Conservation (phyloP, 2,329 filamentous ascomycete genomes). For the Botrytis byssoidea region DNA sequence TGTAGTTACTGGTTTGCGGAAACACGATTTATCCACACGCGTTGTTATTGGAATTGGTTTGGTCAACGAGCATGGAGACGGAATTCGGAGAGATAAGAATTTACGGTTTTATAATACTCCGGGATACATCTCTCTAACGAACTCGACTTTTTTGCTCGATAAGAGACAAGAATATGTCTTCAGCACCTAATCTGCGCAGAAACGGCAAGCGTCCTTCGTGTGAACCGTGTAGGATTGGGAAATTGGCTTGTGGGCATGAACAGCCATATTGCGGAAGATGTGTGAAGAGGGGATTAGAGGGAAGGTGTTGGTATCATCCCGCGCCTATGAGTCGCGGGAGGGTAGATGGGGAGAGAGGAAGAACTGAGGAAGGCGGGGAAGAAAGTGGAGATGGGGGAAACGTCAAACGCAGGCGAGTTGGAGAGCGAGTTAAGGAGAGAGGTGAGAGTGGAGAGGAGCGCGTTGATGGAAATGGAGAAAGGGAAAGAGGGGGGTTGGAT, state of each 20-base stretch:
- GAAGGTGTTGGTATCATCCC: conserved; percentile 16
- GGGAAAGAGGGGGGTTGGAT: background rate
- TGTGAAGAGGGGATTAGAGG: conserved; percentile 22
- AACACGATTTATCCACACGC: background rate
- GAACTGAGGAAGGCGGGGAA: background rate
- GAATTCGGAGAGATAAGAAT: no score
- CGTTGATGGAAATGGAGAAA: background rate
- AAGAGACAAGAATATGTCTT: background rate
- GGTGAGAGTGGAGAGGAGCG: background rate
- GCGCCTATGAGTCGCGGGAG: background rate
- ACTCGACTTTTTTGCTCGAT: background rate
- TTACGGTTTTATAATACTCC: background rate
- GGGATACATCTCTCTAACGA: background rate
- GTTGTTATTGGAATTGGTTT: background rate
- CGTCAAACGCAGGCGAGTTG: background rate
- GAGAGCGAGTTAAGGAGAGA: background rate
- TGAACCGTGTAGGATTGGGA: conserved; percentile 37
- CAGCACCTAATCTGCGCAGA: conserved; percentile 23
- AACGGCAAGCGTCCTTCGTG: conserved; percentile 38
- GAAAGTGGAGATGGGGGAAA: background rate
- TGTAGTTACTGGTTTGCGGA: background rate
- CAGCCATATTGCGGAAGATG: conserved; percentile 34
- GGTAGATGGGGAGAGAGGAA: background rate
- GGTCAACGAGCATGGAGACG: background rate
- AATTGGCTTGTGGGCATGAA: conserved; percentile 36